Evolutionary conservation across 202 grass and related monocot genomes (phyloP).

Genomic region (Schoenoplectus triqueter): DNA sequence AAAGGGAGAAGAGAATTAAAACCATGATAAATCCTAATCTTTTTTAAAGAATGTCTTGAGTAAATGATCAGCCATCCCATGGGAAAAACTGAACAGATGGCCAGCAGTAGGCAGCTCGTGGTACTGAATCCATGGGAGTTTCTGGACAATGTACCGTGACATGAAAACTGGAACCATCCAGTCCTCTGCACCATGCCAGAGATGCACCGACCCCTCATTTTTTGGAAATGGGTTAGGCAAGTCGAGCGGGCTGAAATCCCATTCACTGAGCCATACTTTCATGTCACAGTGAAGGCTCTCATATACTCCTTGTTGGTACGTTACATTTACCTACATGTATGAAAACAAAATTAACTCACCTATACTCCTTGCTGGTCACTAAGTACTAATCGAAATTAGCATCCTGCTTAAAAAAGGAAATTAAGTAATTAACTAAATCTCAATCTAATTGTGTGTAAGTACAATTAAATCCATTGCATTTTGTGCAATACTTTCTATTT

Average conservation of each 20-base stretch:
- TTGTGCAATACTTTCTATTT: conserved; percentile 37
- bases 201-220: conserved; percentile 59
- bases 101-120: conserved; percentile 72
- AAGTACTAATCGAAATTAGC: conserved; percentile 30
- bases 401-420: neutral
- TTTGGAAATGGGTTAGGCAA: conserved; percentile 65
- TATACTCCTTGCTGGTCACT: neutral
- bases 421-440: neutral
- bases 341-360: neutral
- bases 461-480: neutral
- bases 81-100: conserved; percentile 58
- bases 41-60: conserved; percentile 60
- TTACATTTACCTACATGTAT: conserved; percentile 50
- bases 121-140: conserved; percentile 72
- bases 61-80: conserved; percentile 62
- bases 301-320: conserved; percentile 60
- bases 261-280: conserved; percentile 66
- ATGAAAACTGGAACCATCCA: conserved; percentile 53
- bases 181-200: conserved; percentile 83
- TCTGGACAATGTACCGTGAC: conserved; percentile 65
- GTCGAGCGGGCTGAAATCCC: conserved; percentile 70
- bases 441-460: neutral
- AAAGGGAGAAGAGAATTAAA: neutral
- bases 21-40: conserved; percentile 12
- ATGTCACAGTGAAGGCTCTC: conserved; percentile 69